Base-by-base conservation (phyloP, 495 filamentous ascomycete species). In the Aspergillus funiculosus region DNA sequence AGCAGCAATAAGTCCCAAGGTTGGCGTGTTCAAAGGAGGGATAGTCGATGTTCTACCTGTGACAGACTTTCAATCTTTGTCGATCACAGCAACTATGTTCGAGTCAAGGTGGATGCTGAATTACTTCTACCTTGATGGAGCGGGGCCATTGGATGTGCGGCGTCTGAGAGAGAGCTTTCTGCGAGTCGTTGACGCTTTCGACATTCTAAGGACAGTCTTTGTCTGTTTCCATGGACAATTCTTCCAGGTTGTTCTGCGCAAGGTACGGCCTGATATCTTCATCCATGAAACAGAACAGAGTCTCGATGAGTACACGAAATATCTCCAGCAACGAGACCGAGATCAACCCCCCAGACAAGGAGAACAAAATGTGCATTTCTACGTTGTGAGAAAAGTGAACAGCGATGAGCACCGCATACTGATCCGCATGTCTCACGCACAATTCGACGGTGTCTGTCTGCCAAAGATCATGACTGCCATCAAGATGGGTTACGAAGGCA, bases 401-500 rank as follows among this genome's bases (percentile, higher is more conserved):
- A 68, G 61, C 10, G 59, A 73, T 27, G 67, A 61, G 5, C 72
- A 77, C 56, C 75, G 73, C n/a, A 80, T 89, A 31, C 60, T 77
- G 43, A 68, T 89, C 38, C 72, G 82, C 4, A 70, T 87, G 4
- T 86, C 82, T 0, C 85, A 89, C 57, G 81, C 85, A 0, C 85
- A 87, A 43, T 89, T 83, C 53, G 85, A 87, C 51, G 85, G 81
- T 26, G 73, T 86, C 1, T 86, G 76, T 53, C 69, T 89, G 4
- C 75, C 82, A 0, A 69, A 69, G 24, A 75, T 87, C 13, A 71
- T 86, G 40, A 52, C 65, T 3, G 76, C 79, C 8, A 68, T 80
- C 20, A 65, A 75, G 26, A 63, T 66, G 14, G 66, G 67, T 0
- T 85, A 81, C 54, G 63, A 72, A 34, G 73, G 73, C n/a, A 59